Percentiles rank a stretch among this genome's conserved stretches.
phyloP scores from a whole-genome alignment of 1,284 basidiomycete species.

The Cerrena zonata region DNA sequence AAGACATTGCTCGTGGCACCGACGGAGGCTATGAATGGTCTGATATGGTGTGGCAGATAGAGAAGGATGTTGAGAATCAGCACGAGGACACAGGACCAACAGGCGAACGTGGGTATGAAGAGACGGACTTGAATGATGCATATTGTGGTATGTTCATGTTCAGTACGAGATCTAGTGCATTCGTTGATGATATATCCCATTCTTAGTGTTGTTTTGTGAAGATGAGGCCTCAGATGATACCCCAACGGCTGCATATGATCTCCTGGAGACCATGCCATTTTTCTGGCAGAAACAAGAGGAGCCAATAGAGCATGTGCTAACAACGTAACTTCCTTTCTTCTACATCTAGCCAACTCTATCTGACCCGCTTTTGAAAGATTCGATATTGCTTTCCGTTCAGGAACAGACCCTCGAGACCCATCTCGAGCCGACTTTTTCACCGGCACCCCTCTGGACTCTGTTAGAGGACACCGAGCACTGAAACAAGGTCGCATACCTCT shows the following conservation, averaged over 20 bases:
- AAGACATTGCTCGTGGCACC: conserved; percentile 1
- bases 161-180: neutral
- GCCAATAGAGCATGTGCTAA: conserved; percentile 49
- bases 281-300: conserved; percentile 49
- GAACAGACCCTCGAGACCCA: conserved; percentile 37
- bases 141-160: conserved; percentile 50
- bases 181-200: neutral
- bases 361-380: conserved; percentile 36
- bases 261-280: conserved; percentile 46
- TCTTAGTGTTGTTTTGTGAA: conserved; percentile 21
- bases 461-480: conserved; percentile 47
- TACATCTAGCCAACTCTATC: neutral
- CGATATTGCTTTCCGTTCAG: conserved; percentile 53
- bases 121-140: conserved; percentile 42
- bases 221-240: conserved; percentile 28
- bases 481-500: conserved; percentile 40
- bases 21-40: conserved; percentile 32
- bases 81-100: conserved; percentile 39
- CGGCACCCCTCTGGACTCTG: conserved; percentile 43
- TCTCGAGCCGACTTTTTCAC: conserved; percentile 54
- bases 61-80: conserved; percentile 19
- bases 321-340: conserved; percentile 40
- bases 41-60: conserved; percentile 36
- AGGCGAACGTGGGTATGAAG: conserved; percentile 37
- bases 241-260: conserved; percentile 38